Percentiles rank a stretch among this genome's conserved stretches.
These are phyloP conservation scores for Diaporthe amygdali DNA, from an alignment of 2,329 filamentous ascomycete genomes.

Conservation along the genomic window DNA sequence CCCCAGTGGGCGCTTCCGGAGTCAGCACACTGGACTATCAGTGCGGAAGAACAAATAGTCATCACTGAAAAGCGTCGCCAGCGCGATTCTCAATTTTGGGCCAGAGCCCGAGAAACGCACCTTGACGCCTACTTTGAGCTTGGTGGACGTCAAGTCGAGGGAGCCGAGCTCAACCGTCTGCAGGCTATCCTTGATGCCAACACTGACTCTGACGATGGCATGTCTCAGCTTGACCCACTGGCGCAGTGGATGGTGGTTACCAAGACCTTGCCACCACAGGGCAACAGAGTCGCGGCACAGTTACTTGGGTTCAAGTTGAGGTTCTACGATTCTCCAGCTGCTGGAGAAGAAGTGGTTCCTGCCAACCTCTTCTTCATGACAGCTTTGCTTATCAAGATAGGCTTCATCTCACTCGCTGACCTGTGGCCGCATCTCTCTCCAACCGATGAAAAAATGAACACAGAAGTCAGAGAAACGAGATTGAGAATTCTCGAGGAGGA, in stretches of 20 bases:
- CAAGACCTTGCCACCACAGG: constrained; percentile 79
- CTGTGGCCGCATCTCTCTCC: constrained; percentile 93
- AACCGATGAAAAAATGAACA: constrained; percentile 81
- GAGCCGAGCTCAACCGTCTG: constrained; percentile 57
- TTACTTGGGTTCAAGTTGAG: constrained; percentile 95
- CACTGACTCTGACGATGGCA: constrained; percentile 40
- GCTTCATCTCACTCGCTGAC: constrained; percentile 91
- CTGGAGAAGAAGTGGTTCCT: constrained; percentile 79
- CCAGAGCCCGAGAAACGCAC: constrained; percentile 74
- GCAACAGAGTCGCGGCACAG: constrained; percentile 92
- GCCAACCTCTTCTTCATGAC: constrained; percentile 93
- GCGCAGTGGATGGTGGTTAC: constrained; percentile 81
- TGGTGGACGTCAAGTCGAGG: constrained; percentile 71
- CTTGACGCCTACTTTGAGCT: constrained; percentile 90
- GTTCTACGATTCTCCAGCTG: constrained; percentile 85
- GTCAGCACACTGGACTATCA: constrained; percentile 65
- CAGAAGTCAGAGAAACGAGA: constrained; percentile 69
- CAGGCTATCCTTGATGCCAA: constrained; percentile 45
- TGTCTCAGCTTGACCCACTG: constrained; percentile 60
- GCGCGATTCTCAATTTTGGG: constrained; percentile 83
- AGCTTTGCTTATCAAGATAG: constrained; percentile 93
- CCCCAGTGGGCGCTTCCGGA: constrained; percentile 85
- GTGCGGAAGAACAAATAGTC: constrained; percentile 70
- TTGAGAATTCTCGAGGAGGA: constrained; percentile 79
- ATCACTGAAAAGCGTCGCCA: constrained; percentile 61